Base-by-base conservation (phyloP, 2,329 filamentous ascomycete genomes). In the Leptographium galeiforme region DNA sequence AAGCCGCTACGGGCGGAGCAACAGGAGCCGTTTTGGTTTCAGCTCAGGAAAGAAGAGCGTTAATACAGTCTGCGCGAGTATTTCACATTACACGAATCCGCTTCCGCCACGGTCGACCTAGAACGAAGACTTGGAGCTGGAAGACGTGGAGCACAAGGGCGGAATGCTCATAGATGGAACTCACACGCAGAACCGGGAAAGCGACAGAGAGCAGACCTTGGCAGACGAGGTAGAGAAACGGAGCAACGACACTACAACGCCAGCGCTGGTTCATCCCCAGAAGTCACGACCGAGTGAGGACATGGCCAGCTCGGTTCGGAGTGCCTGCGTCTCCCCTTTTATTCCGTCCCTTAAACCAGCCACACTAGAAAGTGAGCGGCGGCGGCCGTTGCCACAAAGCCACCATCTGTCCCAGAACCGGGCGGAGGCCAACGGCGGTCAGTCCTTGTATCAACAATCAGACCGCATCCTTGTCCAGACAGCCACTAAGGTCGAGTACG, bases 381-480 rank as follows among this genome's bases (percentile, higher is more conserved):
- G 34, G 8, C 34, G 34, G 34, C 34, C 12, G 34, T 13, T 36
- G 34, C 12, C 34, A 13, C 25, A 25, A 2, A 25, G 25, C 25
- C 25, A 25, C 3, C 25, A 25, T 25, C 25, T 25, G 25, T 25
- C 25, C 25, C 25, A 25, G 25, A 2, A 25, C 3, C 25, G 5
- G 25, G 25, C 25, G 25, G 25, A 25, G 25, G 25, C 25, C 25
- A 25, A 25, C 25, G 25, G 5, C 25, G 25, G 5, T 5, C 25
- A 25, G 25, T 25, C 25, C 5, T 5, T 11, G 13, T 38, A 39
- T 5, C 50, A 33, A 4, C 50, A 25, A 10, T 36, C 52, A 8
- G 30, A 32, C 8, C 50, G 50, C 6, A 57, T 57, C 6, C 18
- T 56, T 16, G 56, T 57, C 16, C 43, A 55, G 51, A 54, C 55